These are phyloP conservation scores for Scutellaria minor DNA, from an alignment of 257 asterid genomes.

Conservation along the genomic window DNA sequence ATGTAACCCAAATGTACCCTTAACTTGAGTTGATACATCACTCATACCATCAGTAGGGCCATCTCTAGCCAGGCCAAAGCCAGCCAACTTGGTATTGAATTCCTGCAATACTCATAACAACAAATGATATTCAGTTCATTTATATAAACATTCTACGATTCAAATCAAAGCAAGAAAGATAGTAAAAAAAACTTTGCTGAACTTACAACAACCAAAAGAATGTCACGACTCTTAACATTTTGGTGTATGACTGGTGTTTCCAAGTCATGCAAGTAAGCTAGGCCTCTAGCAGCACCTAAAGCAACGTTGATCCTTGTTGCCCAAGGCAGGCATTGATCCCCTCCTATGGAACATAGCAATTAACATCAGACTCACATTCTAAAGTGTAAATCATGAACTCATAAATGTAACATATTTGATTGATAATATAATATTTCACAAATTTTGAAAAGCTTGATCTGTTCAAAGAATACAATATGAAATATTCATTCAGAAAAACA, in stretches of 20 bases:
- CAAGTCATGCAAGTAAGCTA: conserved; percentile 57
- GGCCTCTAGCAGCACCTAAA: conserved; percentile 62
- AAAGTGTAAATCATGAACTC: background rate
- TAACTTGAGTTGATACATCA: conserved; percentile 53
- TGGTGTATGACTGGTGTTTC: conserved; percentile 55
- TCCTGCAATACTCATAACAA: conserved; percentile 43
- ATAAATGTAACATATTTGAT: conserved; percentile 4
- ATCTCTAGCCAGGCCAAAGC: conserved; percentile 51
- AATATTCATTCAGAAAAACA: background rate
- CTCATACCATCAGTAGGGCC: conserved; percentile 58
- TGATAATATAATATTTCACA: background rate
- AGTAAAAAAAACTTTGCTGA: background rate
- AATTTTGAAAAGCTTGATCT: background rate
- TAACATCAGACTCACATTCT: background rate
- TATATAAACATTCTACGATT: background rate
- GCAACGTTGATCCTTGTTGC: conserved; percentile 62
- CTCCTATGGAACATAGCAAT: conserved; percentile 42
- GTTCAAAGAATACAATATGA: background rate
- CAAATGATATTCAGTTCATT: background rate
- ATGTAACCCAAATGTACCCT: conserved; percentile 53
- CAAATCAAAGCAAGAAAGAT: background rate
- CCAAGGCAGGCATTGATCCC: conserved; percentile 54
- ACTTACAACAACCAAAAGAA: conserved; percentile 58
- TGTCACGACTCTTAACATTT: conserved; percentile 43
- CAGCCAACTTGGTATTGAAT: conserved; percentile 58